Percentiles rank a stretch among this genome's conserved stretches.
Evolutionary conservation across 116 monocot genomes (phyloP).

Genomic region (Trichopus zeylanicus): DNA sequence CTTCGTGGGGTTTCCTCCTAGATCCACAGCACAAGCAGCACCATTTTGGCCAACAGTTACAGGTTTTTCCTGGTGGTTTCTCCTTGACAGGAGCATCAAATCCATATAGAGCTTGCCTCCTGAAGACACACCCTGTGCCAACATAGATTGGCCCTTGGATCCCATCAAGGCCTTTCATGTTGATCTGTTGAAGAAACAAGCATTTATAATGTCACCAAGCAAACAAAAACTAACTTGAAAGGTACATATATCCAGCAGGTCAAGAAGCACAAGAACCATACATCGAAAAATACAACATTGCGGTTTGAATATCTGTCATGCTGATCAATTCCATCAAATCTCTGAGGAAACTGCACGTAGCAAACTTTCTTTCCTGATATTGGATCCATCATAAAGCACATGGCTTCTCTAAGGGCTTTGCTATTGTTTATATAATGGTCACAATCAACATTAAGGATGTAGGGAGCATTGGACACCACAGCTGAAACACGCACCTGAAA

Average conservation of each 20-base stretch:
- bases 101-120: constrained; percentile 60
- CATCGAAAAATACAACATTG: constrained; percentile 76
- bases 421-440: constrained; percentile 75
- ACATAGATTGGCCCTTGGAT: constrained; percentile 72
- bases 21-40: constrained; percentile 38
- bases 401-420: constrained; percentile 63
- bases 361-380: constrained; percentile 49
- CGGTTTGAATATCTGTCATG: constrained; percentile 70
- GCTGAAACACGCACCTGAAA: constrained; percentile 50
- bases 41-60: constrained; percentile 76
- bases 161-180: constrained; percentile 81
- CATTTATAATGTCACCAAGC: too few relatives aligned
- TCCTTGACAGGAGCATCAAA: constrained; percentile 53
- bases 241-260: not conserved
- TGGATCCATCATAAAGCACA: constrained; percentile 77
- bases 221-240: not conserved
- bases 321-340: constrained; percentile 78
- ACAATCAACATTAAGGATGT: constrained; percentile 64
- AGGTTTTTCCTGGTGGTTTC: constrained; percentile 51
- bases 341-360: constrained; percentile 80
- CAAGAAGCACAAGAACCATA: constrained; percentile 14
- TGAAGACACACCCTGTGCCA: constrained; percentile 68
- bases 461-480: constrained; percentile 54
- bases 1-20: constrained; percentile 25
- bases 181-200: constrained; percentile 37